phyloP scores from a whole-genome alignment of 139 green algal species.

The Chlorella sp. region DNA sequence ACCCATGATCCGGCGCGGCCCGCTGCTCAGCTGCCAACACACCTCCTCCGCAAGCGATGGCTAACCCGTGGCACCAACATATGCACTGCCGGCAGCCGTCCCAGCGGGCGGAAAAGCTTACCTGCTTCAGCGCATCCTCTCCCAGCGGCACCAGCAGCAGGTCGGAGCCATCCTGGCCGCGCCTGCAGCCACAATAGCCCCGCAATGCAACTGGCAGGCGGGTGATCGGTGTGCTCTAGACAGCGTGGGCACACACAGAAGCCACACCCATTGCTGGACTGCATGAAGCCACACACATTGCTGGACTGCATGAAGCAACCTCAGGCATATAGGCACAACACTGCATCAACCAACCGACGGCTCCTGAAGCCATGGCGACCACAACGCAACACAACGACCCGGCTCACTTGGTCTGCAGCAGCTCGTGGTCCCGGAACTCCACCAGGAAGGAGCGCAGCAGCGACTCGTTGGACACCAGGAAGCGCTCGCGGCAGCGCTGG shows the following conservation, averaged over 20 bases:
- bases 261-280: background rate
- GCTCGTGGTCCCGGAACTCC: conserved; percentile 90
- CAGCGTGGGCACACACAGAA: background rate
- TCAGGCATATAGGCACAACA: no score
- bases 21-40: no score
- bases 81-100: no score
- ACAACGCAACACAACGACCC: background rate
- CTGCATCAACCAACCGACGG: no score
- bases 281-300: background rate
- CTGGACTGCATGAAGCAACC: background rate
- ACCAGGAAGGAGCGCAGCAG: conserved; percentile 77
- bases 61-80: no score
- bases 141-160: conserved; percentile 70
- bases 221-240: no score
- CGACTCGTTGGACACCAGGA: conserved; percentile 81
- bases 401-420: conserved; percentile 58
- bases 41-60: no score
- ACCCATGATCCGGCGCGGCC: no score
- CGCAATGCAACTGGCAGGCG: no score
- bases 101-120: no score
- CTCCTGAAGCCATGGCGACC: no score
- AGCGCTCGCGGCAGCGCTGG: conserved; percentile 74
- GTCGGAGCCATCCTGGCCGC: conserved; percentile 57
- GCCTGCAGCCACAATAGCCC: conserved; percentile 39
- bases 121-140: conserved; percentile 31